These are phyloP conservation scores for Cordyceps farinosa DNA, from an alignment of 2,329 filamentous ascomycete species.

Conservation along the genomic window DNA sequence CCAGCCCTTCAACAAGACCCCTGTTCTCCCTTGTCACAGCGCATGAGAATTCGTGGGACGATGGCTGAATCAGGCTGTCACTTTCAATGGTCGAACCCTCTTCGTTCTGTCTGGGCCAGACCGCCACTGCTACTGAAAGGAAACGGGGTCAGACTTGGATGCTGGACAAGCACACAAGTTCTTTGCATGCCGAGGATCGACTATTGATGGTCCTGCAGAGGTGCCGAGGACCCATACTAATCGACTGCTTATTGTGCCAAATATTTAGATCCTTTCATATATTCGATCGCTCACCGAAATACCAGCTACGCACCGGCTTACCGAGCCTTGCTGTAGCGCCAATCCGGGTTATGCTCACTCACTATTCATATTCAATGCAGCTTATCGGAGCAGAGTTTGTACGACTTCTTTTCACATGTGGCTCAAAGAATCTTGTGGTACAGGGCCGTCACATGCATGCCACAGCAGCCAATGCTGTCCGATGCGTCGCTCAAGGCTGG, in stretches of 20 bases:
- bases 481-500: not conserved
- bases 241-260: not conserved
- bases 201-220: not conserved
- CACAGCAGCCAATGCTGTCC: not conserved
- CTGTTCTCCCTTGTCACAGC: not conserved
- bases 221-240: not conserved
- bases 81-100: not conserved
- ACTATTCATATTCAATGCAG: not conserved
- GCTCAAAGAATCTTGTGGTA: not conserved
- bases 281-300: not conserved
- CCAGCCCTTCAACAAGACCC: not conserved
- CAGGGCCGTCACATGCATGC: not conserved
- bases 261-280: not conserved
- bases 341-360: not conserved
- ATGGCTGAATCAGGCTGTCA: conserved; percentile 2
- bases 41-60: conserved; percentile 4
- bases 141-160: not conserved
- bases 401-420: not conserved
- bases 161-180: not conserved
- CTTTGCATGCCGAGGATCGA: not conserved
- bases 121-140: not conserved
- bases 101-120: not conserved
- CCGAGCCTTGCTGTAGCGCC: not conserved
- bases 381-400: not conserved
- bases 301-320: not conserved